A percentile compares a stretch with the other conserved stretches of the same genome.
These are phyloP conservation scores for Acacia pycnantha DNA, from an alignment of 331 rosid genomes.

Conservation along the genomic window DNA sequence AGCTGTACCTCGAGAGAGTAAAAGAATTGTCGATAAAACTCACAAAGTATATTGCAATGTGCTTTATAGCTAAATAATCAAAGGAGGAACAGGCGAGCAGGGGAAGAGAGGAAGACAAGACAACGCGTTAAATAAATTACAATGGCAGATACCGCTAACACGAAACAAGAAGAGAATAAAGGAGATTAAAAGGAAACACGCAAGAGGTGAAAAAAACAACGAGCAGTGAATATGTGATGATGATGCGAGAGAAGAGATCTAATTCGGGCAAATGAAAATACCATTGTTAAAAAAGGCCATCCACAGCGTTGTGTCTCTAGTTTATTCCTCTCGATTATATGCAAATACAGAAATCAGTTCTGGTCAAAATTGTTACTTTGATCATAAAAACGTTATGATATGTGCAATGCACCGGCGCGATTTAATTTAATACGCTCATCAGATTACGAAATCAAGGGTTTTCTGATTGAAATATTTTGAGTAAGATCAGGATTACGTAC, in stretches of 20 bases:
- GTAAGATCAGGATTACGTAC: not conserved
- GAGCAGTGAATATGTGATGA: conserved; percentile 19
- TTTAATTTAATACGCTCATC: not conserved
- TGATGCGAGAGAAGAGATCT: not conserved
- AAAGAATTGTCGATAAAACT: not conserved
- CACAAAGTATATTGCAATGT: conserved; percentile 31
- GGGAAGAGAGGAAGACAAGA: conserved; percentile 23
- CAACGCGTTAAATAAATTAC: conserved; percentile 17
- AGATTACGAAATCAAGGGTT: not conserved
- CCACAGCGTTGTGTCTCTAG: not conserved
- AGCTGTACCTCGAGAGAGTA: conserved; percentile 12
- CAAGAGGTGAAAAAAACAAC: not conserved
- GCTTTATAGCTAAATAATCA: conserved; percentile 39
- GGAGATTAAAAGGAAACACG: not conserved
- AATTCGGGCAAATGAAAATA: not conserved
- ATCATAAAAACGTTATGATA: not conserved
- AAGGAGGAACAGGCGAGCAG: conserved; percentile 3
- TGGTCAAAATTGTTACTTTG: not conserved
- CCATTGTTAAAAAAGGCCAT: not conserved
- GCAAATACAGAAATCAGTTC: not conserved
- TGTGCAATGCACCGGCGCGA: not conserved
- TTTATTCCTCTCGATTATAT: not conserved
- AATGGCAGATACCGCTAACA: not conserved
- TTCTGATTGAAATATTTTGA: not conserved
- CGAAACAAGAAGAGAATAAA: conserved; percentile 16